These are phyloP conservation scores for Butyriboletus appendiculatus DNA, from an alignment of 1,284 basidiomycete genomes.

Conservation along the genomic window DNA sequence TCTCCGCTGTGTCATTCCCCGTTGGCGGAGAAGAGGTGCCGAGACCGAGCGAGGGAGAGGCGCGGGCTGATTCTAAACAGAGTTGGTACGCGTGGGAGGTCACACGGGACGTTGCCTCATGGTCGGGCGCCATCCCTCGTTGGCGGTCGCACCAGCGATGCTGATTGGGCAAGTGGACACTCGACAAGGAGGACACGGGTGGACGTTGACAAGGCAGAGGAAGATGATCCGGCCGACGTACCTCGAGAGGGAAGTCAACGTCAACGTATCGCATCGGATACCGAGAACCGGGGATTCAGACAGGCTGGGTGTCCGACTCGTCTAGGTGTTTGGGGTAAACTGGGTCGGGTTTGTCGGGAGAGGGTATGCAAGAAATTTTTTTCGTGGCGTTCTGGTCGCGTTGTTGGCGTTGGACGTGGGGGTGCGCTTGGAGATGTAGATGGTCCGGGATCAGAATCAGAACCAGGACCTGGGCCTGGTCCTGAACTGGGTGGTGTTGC, in stretches of 20 bases:
- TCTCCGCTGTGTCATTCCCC: background rate
- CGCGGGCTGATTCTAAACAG: background rate
- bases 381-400: constrained; percentile 9
- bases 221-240: constrained; percentile 24
- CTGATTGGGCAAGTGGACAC: background rate
- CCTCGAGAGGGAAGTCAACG: background rate
- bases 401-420: background rate
- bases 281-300: background rate
- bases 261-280: background rate
- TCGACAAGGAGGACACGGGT: background rate
- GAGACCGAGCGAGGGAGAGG: background rate
- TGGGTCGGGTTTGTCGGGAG: constrained; percentile 7
- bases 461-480: background rate
- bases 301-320: background rate
- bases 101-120: constrained; percentile 2
- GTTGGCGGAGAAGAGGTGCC: background rate
- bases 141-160: background rate
- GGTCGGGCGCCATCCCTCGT: background rate
- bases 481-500: background rate
- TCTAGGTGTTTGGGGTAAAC: background rate
- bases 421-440: background rate
- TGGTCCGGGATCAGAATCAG: background rate
- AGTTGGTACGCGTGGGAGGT: background rate
- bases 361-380: constrained; percentile 8
- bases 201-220: background rate